A percentile compares a stretch with the other conserved stretches of the same genome.
phyloP scores from a whole-genome alignment of 306 rosid species.

The Amphicarpaea edgeworthii region DNA sequence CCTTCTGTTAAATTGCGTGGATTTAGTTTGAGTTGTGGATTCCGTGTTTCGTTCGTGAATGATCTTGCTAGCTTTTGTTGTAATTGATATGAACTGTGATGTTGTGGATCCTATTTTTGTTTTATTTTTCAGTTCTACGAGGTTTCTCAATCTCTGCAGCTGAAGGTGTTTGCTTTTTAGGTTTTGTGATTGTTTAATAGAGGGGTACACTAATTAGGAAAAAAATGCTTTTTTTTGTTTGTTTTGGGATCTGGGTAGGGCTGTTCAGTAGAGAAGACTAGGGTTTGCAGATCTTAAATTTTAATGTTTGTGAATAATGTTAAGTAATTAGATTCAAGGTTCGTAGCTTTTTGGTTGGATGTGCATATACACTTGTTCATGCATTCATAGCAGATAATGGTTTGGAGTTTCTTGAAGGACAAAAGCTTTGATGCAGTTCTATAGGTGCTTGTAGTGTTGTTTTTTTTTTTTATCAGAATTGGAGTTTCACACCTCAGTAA shows the following conservation, averaged over 20 bases:
- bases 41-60: background rate
- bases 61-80: background rate
- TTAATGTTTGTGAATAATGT: background rate
- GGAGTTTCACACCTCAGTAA: background rate
- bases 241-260: constrained; percentile 10
- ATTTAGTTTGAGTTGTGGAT: background rate
- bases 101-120: constrained; percentile 12
- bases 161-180: background rate
- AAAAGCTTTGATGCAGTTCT: background rate
- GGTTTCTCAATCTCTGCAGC: background rate
- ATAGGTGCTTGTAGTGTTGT: background rate
- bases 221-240: background rate
- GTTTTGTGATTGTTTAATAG: background rate
- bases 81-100: background rate
- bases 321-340: background rate
- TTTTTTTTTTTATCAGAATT: background rate
- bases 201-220: background rate
- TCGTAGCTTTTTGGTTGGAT: background rate
- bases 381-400: background rate
- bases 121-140: background rate
- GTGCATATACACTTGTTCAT: background rate
- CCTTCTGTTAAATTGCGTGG: background rate
- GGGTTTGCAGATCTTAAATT: constrained; percentile 30
- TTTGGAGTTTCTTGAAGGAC: background rate
- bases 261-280: background rate